These are phyloP conservation scores for Ceratobasidium sp. DNA, from an alignment of 1,284 basidiomycete genomes.

Conservation along the genomic window DNA sequence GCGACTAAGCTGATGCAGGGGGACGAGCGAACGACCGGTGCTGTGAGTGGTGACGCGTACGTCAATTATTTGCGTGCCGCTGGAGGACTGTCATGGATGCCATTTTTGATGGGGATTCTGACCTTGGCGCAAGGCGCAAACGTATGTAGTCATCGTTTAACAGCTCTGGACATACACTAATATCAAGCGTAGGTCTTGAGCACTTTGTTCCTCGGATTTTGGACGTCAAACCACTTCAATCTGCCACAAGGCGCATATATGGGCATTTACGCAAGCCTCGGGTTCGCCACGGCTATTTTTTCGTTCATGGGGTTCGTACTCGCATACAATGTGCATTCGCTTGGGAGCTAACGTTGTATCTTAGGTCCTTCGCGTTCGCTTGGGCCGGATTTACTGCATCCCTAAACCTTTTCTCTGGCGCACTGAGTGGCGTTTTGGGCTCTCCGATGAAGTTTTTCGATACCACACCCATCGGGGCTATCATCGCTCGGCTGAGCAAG, in stretches of 20 bases:
- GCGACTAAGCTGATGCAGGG: conserved; percentile 64
- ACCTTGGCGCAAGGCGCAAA: conserved; percentile 55
- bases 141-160: conserved; percentile 44
- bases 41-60: conserved; percentile 69
- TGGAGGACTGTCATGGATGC: conserved; percentile 63
- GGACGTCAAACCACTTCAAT: conserved; percentile 63
- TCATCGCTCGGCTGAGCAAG: conserved; percentile 72
- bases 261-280: conserved; percentile 76
- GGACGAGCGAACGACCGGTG: conserved; percentile 70
- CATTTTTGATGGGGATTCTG: conserved; percentile 59
- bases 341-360: not conserved
- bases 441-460: conserved; percentile 87
- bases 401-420: conserved; percentile 71
- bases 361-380: conserved; percentile 58
- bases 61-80: conserved; percentile 68
- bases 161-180: not conserved
- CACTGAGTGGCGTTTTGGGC: conserved; percentile 69
- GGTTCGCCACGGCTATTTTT: conserved; percentile 69
- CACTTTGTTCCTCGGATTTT: conserved; percentile 62
- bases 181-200: conserved; percentile 55
- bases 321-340: not conserved
- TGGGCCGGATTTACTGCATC: conserved; percentile 72
- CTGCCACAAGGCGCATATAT: conserved; percentile 73
- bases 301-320: conserved; percentile 67
- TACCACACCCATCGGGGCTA: conserved; percentile 81